Evolutionary conservation across 148 eudicot species (phyloP).

Genomic region (Cornus suecica): DNA sequence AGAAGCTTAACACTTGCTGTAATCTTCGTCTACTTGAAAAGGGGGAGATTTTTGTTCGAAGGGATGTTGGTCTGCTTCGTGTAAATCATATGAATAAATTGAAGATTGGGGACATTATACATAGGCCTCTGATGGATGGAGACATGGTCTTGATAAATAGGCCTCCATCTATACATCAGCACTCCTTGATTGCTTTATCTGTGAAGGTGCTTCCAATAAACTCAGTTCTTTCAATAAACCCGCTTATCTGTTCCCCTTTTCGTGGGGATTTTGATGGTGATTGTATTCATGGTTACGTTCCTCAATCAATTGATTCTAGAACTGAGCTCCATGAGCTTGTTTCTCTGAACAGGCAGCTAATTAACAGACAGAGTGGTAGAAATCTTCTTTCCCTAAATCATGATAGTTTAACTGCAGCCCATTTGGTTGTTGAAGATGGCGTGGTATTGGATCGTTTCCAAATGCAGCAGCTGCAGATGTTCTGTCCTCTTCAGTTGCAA

Average conservation of each 20-base stretch:
- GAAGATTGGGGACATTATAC: conserved; percentile 56
- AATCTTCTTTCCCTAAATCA: conserved; percentile 73
- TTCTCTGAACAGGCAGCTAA: conserved; percentile 59
- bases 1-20: conserved; percentile 47
- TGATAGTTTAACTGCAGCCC: conserved; percentile 83
- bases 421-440: conserved; percentile 66
- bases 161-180: conserved; percentile 95
- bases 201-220: conserved; percentile 68
- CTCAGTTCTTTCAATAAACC: conserved; percentile 78
- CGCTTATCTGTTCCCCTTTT: conserved; percentile 78
- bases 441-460: conserved; percentile 40
- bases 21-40: conserved; percentile 49
- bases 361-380: conserved; percentile 72
- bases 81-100: conserved; percentile 54
- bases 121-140: conserved; percentile 72
- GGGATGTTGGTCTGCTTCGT: conserved; percentile 50
- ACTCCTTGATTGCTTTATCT: conserved; percentile 69
- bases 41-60: conserved; percentile 56
- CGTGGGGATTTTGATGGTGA: conserved; percentile 97
- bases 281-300: conserved; percentile 85
- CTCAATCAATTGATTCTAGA: conserved; percentile 72
- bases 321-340: conserved; percentile 89
- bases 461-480: conserved; percentile 82
- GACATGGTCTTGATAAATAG: conserved; percentile 82
- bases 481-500: conserved; percentile 36